Evolutionary conservation across 257 asterid species (phyloP).

Genomic region (Misopates orontium): DNA sequence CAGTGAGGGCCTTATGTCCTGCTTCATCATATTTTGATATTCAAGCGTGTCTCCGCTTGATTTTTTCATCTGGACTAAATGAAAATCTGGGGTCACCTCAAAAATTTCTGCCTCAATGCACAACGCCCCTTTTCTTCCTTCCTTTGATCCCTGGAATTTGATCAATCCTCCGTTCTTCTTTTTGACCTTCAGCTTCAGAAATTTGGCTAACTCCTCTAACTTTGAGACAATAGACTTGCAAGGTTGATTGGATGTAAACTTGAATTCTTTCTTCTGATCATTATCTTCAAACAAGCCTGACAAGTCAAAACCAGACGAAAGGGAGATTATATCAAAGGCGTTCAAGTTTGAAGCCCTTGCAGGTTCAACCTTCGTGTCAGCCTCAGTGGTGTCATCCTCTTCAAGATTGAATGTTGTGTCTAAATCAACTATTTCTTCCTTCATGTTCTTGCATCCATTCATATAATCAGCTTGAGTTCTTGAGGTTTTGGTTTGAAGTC

Average conservation of each 20-base stretch:
- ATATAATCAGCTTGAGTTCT: not conserved
- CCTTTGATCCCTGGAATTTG: constrained; percentile 53
- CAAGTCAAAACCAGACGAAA: constrained; percentile 73
- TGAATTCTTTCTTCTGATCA: constrained; percentile 44
- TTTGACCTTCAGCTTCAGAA: constrained; percentile 52
- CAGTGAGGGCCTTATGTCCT: constrained; percentile 57
- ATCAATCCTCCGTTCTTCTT: constrained; percentile 64
- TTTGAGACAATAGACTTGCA: constrained; percentile 55
- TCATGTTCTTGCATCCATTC: constrained; percentile 8
- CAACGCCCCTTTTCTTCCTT: constrained; percentile 62
- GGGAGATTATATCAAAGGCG: constrained; percentile 82
- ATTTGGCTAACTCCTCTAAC: constrained; percentile 64
- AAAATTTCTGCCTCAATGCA: constrained; percentile 71
- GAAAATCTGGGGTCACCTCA: constrained; percentile 57
- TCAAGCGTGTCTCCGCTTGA: constrained; percentile 70
- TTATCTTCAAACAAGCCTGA: constrained; percentile 65
- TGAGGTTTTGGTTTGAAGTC: constrained; percentile 29
- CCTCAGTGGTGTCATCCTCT: not conserved
- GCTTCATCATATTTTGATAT: constrained; percentile 61
- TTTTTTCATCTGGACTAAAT: constrained; percentile 71
- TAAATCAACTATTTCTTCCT: constrained; percentile 15
- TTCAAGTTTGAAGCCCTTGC: constrained; percentile 50
- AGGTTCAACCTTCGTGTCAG: constrained; percentile 34
- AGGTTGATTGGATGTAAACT: constrained; percentile 60
- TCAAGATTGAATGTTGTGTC: constrained; percentile 24